Percentiles rank a stretch among this genome's conserved stretches.
Evolutionary conservation across 495 filamentous ascomycete genomes (phyloP).

Genomic region (Penicilliopsis zonata): DNA sequence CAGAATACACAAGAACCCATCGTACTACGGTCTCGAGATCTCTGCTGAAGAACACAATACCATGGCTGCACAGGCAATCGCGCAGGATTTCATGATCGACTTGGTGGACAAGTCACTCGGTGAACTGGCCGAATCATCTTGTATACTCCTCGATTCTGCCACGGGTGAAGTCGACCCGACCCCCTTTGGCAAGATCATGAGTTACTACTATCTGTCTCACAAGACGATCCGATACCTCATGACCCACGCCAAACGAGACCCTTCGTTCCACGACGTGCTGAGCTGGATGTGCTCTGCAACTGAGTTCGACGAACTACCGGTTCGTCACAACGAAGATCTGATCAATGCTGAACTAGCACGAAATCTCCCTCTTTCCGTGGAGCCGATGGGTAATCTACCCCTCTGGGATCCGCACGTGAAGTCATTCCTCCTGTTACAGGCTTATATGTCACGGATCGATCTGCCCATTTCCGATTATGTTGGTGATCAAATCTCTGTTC

Average conservation of each 20-base stretch:
- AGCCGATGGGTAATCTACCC: constrained; percentile 60
- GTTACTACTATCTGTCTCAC: constrained; percentile 97
- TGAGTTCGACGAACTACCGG: constrained; percentile 95
- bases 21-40: constrained; percentile 94
- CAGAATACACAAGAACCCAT: constrained; percentile 93
- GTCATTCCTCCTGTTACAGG: constrained; percentile 85
- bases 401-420: constrained; percentile 99
- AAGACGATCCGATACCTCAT: constrained; percentile 82
- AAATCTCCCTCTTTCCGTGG: constrained; percentile 56
- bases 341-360: constrained; percentile 87
- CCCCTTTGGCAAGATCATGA: constrained; percentile 92
- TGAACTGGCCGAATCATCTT: constrained; percentile 72
- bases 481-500: constrained; percentile 77
- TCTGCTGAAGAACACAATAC: constrained; percentile 87
- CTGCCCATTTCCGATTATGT: constrained; percentile 96
- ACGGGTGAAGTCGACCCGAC: constrained; percentile 86
- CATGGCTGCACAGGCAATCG: constrained; percentile 67
- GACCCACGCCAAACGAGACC: constrained; percentile 60
- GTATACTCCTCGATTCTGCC: constrained; percentile 59
- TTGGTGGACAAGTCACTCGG: constrained; percentile 77
- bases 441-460: constrained; percentile 83
- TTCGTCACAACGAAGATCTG: constrained; percentile 98
- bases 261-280: constrained; percentile 74
- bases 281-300: constrained; percentile 88
- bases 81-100: constrained; percentile 84